These are phyloP conservation scores for Cynanchum wilfordii DNA, from an alignment of 257 asterid species.

Conservation along the genomic window DNA sequence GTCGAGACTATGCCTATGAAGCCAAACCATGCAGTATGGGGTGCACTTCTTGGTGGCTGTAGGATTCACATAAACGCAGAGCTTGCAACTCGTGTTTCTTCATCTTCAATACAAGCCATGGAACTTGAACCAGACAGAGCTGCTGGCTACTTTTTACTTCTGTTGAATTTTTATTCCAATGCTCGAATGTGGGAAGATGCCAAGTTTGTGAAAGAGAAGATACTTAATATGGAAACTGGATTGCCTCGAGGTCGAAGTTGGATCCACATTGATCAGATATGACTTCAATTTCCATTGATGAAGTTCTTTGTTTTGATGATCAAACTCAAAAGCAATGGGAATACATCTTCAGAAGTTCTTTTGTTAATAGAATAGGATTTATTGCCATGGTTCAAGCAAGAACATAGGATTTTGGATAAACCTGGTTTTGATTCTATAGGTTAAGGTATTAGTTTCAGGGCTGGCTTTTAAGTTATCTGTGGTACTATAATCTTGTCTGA, in stretches of 20 bases:
- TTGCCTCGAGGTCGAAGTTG: constrained; percentile 74
- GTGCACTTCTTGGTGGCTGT: constrained; percentile 85
- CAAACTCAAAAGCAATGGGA: constrained; percentile 32
- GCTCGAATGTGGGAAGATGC: constrained; percentile 69
- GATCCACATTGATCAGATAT: constrained; percentile 57
- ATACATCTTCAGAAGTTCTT: neutral
- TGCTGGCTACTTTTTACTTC: constrained; percentile 56
- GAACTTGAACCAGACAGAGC: constrained; percentile 46
- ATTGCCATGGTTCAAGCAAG: neutral
- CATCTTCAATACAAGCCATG: constrained; percentile 35
- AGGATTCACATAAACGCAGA: constrained; percentile 51
- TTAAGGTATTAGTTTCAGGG: neutral
- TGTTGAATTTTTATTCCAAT: constrained; percentile 59
- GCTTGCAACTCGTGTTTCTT: constrained; percentile 57
- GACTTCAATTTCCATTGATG: constrained; percentile 17
- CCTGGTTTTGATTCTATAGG: neutral
- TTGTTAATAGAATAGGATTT: too few relatives aligned
- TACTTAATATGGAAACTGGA: constrained; percentile 36
- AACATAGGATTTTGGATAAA: neutral
- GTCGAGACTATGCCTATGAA: constrained; percentile 70
- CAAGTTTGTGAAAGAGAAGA: constrained; percentile 42
- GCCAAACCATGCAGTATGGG: constrained; percentile 81
- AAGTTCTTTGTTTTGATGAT: constrained; percentile 49
- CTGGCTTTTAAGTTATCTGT: neutral
- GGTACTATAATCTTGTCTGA: neutral